Evolutionary conservation across 495 filamentous ascomycete genomes (phyloP), one percentile per base, ranked within the genome.

Genomic region (Staphylotrichum longicolle): DNA sequence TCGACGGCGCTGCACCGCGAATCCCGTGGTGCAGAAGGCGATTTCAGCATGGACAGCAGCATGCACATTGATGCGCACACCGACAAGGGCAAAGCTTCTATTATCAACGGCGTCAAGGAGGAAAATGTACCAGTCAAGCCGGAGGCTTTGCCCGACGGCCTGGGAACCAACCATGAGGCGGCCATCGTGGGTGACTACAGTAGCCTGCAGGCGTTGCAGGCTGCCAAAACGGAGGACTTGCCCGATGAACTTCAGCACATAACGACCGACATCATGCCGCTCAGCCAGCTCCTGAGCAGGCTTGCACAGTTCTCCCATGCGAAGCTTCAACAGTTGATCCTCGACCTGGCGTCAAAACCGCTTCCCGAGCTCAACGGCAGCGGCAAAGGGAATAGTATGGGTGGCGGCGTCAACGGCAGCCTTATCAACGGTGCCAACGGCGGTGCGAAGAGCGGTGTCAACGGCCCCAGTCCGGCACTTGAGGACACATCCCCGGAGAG

Each of bases 301-400:
- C 81, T 93, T 11, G 87, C 87, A 35, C 91, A 97, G 70, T 86
- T 90, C 72, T 90, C 88, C 47, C 92, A 88, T 74, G 88, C 88
- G 60, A 84, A 86, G 57, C 79, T 98, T 7, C 79, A 78, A 14
- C 87, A 91, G 12, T 74, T 87, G 52, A 83, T 98, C n/a, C 70
- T 79, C 27, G 80, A 84, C 40, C 74, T 97, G 68, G 82, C 89
- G 14, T 84, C 88, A 46, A 83, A 88, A 65, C 80, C 85, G 34
- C 60, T 84, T 0, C 77, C 83, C 7, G 64, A 79, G 55, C 62
- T 73, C 20, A 63, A 74, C 33, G 58, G 71, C 9, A 83, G 81
- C 68, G 83, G 83, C 14, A 56, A 56, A 11, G 54, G 40, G 1
- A 45, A 34, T 32, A 39, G 34, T 3, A 27, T 27, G 20, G 58